Evolutionary conservation across 176 grass and related monocot species (phyloP).

Genomic region (Alloteropsis semialata): DNA sequence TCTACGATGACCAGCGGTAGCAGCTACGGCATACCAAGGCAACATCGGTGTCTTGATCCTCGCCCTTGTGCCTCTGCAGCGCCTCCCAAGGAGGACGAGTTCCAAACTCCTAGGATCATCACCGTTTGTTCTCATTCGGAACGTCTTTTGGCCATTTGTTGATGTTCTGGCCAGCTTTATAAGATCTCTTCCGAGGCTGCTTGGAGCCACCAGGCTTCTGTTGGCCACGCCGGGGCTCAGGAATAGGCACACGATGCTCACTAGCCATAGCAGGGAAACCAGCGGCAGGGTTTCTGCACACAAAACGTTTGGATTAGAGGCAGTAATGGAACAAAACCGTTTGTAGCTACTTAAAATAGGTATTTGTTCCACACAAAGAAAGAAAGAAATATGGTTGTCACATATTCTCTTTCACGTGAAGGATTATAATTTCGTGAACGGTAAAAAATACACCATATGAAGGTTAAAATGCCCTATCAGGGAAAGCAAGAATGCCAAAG

Average conservation of each 20-base stretch:
- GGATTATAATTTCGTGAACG: background rate
- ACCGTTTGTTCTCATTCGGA: background rate
- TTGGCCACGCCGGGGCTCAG: constrained; percentile 36
- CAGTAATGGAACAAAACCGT: background rate
- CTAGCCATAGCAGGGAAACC: constrained; percentile 97
- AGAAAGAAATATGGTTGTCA: background rate
- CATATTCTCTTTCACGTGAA: background rate
- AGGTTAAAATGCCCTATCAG: background rate
- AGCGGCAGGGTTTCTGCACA: constrained; percentile 95
- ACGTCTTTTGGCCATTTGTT: background rate
- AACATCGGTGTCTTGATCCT: background rate
- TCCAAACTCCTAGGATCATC: background rate
- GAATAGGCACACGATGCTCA: constrained; percentile 73
- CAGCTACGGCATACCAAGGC: background rate
- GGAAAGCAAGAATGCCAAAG: background rate
- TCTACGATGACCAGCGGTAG: background rate
- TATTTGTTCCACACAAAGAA: background rate
- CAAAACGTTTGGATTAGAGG: background rate
- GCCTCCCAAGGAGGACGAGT: background rate
- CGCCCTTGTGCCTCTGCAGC: constrained; percentile 12
- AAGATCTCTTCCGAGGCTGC: background rate
- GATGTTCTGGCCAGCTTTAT: background rate
- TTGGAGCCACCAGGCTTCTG: constrained; percentile 3
- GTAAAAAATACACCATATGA: background rate
- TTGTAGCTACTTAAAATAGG: background rate